Evolutionary conservation across 2,329 filamentous ascomycete genomes (phyloP), one percentile per base, ranked within the genome.

Genomic region (Fusarium austroafricanum): DNA sequence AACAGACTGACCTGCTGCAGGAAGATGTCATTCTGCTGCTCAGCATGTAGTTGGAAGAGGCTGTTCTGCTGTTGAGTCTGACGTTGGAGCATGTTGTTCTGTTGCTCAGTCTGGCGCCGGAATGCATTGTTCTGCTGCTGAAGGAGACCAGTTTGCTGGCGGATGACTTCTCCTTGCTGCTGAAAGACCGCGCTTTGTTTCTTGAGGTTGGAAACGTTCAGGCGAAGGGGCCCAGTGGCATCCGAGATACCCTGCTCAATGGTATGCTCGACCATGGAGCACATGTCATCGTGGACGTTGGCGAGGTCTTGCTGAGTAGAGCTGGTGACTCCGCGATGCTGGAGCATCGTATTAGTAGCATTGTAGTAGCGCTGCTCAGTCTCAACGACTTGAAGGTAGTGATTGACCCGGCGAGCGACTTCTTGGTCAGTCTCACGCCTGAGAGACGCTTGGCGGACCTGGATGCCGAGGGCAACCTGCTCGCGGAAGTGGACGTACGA

Each of bases 381-480:
- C 20, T 70, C 53, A 4, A 76, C 72, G 2, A 71, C 70, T 12
- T 70, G 65, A 5, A 77, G 53, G 29, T 75, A 77, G 37, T 67
- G 60, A 20, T 68, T 47, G 23, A 76, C 70, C 1, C 75, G 65
- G 7, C 72, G 71, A 5, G 56, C 50, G 6, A 71, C 74, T 15
- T 74, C 74, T 15, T 68, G 37, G 2, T 46, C 64, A 23, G 23
- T 75, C 52, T 54, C 64, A 20, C 21, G 26, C 8, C 39, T 73
- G 23, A 65, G 52, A 14, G 50, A 40, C 1, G 67, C 66, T 62
- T 82, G 79, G 3, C 81, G 80, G 18, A 78, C 74, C 5, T 71
- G 68, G 44, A 82, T 81, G 6, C 68, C 68, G 6, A 76, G 76
- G 5, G 76, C 67, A 17, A 81, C 76, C 20, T 79, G 71, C 11